Conservation (phyloP, 2,329 filamentous ascomycete species). For the Rutstroemia sp. region DNA sequence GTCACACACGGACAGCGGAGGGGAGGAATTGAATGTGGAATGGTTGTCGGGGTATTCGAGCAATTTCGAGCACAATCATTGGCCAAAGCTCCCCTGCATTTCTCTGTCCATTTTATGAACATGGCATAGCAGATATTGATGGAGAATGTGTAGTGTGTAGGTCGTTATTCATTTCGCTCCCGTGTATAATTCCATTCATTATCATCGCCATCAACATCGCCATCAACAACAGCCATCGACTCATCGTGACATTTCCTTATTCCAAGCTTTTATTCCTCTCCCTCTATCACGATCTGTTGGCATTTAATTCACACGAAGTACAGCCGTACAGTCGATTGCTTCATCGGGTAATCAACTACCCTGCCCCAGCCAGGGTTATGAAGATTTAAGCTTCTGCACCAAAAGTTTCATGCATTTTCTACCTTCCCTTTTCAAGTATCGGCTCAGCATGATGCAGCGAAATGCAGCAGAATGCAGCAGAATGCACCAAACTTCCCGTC, state of each 20-base stretch:
- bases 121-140: not conserved
- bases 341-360: not conserved
- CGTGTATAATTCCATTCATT: not conserved
- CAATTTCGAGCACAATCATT: no score
- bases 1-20: not conserved
- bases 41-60: no score
- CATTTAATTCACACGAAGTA: not conserved
- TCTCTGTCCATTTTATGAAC: not conserved
- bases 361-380: not conserved
- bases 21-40: no score
- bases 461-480: no score
- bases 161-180: not conserved
- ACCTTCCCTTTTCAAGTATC: not conserved
- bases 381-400: slow-evolving; percentile 1
- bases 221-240: no score
- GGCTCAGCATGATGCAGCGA: not conserved
- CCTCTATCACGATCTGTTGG: no score
- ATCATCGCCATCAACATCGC: no score
- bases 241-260: no score
- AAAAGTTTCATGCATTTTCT: slow-evolving; percentile 5
- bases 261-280: no score
- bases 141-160: not conserved
- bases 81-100: not conserved
- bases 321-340: not conserved
- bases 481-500: not conserved